Conservation (phyloP, 208 protist species). For the Acanthamoeba healyi region DNA sequence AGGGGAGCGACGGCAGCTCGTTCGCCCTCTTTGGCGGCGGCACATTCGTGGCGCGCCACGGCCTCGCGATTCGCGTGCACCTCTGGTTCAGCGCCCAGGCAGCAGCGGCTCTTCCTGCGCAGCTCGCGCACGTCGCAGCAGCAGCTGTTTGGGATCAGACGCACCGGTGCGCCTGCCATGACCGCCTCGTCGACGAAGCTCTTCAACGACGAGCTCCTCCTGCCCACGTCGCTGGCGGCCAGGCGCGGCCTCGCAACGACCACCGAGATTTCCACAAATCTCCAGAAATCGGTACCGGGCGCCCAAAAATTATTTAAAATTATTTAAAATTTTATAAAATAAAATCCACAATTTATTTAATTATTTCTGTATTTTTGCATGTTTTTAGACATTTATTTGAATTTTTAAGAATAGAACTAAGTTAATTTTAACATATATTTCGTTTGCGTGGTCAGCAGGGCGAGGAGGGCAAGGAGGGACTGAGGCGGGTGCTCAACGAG, state of each 20-base stretch:
- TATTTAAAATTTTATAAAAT: neutral
- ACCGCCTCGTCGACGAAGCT: neutral
- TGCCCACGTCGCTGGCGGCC: neutral
- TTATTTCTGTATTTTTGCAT: neutral
- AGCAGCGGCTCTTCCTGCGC: no score
- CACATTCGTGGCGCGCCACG: no score
- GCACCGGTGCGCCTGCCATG: no score
- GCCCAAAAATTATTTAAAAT: no score
- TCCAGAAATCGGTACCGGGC: neutral
- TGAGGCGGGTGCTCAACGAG: constrained; percentile 1
- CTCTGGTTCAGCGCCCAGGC: no score
- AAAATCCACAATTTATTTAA: neutral
- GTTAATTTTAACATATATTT: neutral
- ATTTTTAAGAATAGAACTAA: no score
- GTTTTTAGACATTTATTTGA: neutral
- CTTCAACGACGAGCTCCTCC: neutral
- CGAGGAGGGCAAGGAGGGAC: neutral
- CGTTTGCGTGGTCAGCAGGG: neutral
- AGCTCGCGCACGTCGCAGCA: no score
- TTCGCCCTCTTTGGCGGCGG: neutral
- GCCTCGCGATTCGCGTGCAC: no score
- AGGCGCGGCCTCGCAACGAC: neutral
- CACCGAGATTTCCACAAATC: neutral
- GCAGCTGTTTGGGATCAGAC: no score
- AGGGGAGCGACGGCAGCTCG: neutral